Evolutionary conservation across 129 eudicot species (phyloP).

Genomic region (Arctium lappa): DNA sequence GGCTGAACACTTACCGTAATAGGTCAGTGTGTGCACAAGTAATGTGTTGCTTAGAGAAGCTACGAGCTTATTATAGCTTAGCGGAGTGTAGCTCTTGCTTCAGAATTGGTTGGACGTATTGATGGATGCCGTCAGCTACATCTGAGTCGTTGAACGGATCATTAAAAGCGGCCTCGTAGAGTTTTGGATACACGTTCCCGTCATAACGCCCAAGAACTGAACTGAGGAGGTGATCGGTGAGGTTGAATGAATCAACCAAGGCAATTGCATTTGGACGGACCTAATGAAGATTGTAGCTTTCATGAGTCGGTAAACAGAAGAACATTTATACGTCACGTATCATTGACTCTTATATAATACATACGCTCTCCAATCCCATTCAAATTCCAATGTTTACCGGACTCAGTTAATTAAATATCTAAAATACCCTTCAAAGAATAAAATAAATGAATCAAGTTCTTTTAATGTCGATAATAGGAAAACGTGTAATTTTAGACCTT

Average conservation of each 20-base stretch:
- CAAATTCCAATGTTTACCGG: not conserved
- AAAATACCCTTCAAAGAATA: not conserved
- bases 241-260: conserved; percentile 80
- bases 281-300: not conserved
- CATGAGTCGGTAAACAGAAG: not conserved
- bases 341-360: not conserved
- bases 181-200: conserved; percentile 95
- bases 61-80: conserved; percentile 38
- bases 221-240: conserved; percentile 89
- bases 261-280: conserved; percentile 88
- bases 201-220: conserved; percentile 92
- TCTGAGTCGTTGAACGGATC: conserved; percentile 84
- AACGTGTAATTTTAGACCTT: too few relatives aligned
- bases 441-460: not conserved
- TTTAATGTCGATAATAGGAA: not conserved
- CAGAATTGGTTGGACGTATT: conserved; percentile 69
- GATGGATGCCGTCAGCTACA: conserved; percentile 72
- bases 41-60: not conserved
- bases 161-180: conserved; percentile 91
- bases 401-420: not conserved
- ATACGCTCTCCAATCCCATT: not conserved
- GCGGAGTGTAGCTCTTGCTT: conserved; percentile 67
- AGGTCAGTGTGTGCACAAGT: not conserved
- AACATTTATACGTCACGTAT: not conserved
- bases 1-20: not conserved